Base-by-base conservation (phyloP, 768 basidiomycete genomes). In the Amanita polypyramis region DNA sequence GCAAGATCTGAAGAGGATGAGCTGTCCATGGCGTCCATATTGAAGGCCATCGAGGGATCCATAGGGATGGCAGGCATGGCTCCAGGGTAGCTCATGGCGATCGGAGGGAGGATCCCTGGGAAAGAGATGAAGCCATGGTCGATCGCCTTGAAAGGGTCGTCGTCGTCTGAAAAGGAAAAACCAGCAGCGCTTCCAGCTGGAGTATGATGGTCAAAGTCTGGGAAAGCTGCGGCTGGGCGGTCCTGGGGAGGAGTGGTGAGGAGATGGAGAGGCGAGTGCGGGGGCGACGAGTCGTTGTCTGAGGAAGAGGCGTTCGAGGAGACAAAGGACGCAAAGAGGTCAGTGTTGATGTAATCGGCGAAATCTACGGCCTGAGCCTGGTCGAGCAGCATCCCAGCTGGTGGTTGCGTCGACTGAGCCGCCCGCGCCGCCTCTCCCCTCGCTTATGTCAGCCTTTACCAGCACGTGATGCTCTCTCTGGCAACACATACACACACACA, bases 281-380 rank as follows among this genome's bases (percentile, higher is more conserved):
- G 68, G 3, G 70, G 69, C 5, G 68, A 69, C 6, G 70, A 69
- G 30, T 67, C 63, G 0, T 72, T 69, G 12, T 66, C 65, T 15
- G 69, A 57, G 12, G 60, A 55, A 17, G 55, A 50, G 11, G 52
- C 36, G 25, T 67, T 57, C 0, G 71, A 67, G 21, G 71, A 67
- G 21, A 60, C 56, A 17, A 56, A 50, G 34, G 62, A 53, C 44
- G 60, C 52, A 47, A 77, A 72, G 48, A 79, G 70, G 52, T 85
- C 83, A 43, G 80, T 69, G 60, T 85, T 76, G 65, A 85, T 76
- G 54, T 82, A 74, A 57, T 85, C 80, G 59, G 70, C 74, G 56
- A 82, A 65, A 55, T 76, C 70, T 33, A 68, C 58, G 47, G 53
- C 36, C 48, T 56, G 51, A 1, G 57, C 42, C 1, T 65, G 67